phyloP scores from a whole-genome alignment of 805 yeast genomes.

The Trichomonascus vanleenenianus region DNA sequence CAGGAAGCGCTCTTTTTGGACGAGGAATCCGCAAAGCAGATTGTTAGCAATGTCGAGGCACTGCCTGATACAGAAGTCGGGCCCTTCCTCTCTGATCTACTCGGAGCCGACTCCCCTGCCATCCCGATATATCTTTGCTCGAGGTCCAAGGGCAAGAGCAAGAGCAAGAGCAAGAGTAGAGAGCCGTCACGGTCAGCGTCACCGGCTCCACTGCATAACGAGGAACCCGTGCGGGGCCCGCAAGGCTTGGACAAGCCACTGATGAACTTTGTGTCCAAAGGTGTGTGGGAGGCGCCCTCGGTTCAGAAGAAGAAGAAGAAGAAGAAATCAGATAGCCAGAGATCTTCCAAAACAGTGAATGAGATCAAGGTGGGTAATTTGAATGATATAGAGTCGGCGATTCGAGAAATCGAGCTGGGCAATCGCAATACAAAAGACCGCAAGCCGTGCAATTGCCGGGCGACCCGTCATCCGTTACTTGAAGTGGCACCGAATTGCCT shows the following conservation, averaged over 20 bases:
- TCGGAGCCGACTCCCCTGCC: slow-evolving; percentile 1
- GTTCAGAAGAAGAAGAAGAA: slow-evolving; percentile 1
- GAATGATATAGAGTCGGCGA: slow-evolving; percentile 57
- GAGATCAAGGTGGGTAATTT: slow-evolving; percentile 42
- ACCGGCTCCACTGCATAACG: neutral
- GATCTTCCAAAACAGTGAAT: slow-evolving; percentile 28
- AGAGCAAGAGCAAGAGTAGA: neutral
- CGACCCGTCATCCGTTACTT: slow-evolving; percentile 77
- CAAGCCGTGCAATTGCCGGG: slow-evolving; percentile 69
- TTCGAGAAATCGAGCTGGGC: slow-evolving; percentile 43
- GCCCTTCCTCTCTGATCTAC: neutral
- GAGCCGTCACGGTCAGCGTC: neutral
- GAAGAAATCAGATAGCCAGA: neutral
- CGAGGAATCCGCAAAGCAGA: slow-evolving; percentile 1
- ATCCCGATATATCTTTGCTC: neutral
- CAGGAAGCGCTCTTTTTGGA: neutral
- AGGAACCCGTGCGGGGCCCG: neutral
- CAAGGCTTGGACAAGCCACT: neutral
- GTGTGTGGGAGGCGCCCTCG: slow-evolving; percentile 3
- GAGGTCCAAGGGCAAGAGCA: neutral
- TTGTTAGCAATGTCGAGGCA: slow-evolving; percentile 2
- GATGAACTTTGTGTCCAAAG: neutral
- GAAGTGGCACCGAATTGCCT: slow-evolving; percentile 90
- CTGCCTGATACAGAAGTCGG: neutral
- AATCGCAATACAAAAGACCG: slow-evolving; percentile 14